Evolutionary conservation across 1,139 yeast genomes (phyloP).

Genomic region (Yarrowia galli): DNA sequence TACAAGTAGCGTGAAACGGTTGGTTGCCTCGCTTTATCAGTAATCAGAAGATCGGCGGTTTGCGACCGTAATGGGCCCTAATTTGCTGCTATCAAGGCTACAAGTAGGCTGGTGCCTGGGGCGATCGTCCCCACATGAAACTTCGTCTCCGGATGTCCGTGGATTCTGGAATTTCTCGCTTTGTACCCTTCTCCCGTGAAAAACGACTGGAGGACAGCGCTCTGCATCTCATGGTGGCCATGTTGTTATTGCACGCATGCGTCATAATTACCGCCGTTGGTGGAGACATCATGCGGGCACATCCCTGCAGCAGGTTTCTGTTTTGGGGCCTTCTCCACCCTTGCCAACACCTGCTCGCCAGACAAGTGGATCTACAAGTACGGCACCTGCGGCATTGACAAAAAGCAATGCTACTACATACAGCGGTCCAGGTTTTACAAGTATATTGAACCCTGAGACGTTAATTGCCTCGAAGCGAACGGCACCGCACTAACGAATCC

Average conservation of each 20-base stretch:
- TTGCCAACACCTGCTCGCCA: not conserved
- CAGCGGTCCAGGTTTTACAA: too few relatives aligned
- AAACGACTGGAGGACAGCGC: too few relatives aligned
- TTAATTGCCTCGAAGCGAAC: constrained; percentile 12
- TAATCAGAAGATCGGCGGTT: not conserved
- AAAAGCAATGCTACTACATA: not conserved
- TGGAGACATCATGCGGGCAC: not conserved
- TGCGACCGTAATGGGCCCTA: not conserved
- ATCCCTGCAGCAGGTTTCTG: not conserved
- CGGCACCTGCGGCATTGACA: not conserved
- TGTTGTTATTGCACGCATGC: too few relatives aligned
- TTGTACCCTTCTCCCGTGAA: too few relatives aligned
- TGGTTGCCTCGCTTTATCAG: not conserved
- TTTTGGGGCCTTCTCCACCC: constrained; percentile 6
- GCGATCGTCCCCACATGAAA: too few relatives aligned
- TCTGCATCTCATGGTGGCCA: too few relatives aligned
- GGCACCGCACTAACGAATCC: not conserved
- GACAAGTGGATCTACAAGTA: constrained; percentile 3
- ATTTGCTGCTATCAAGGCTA: not conserved
- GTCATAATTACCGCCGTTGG: not conserved
- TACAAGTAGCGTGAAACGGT: too few relatives aligned
- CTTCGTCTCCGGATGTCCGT: too few relatives aligned
- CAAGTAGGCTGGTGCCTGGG: too few relatives aligned
- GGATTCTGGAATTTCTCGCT: too few relatives aligned
- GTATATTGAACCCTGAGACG: not conserved